A percentile compares a stretch with the other conserved stretches of the same genome.
Evolutionary conservation across 768 basidiomycete genomes (phyloP).

Genomic region (Suillus paluster): DNA sequence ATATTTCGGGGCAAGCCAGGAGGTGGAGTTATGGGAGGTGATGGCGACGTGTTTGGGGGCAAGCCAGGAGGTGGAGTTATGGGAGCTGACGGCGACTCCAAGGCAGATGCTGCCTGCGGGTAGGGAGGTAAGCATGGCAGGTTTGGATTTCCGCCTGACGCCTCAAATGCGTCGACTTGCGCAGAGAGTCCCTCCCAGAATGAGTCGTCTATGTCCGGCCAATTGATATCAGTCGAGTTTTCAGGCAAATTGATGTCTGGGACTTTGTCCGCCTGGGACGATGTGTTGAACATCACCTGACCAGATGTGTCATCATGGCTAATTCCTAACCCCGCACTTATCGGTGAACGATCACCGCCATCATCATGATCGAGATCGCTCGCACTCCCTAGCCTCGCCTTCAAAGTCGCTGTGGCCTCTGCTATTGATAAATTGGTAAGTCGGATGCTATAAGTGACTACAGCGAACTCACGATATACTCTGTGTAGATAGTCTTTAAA

Average conservation of each 20-base stretch:
- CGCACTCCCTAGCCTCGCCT: neutral
- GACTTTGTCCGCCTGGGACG: too few relatives aligned
- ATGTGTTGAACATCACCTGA: slow-evolving; percentile 1
- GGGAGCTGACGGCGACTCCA: too few relatives aligned
- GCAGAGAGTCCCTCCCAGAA: neutral
- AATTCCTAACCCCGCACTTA: neutral
- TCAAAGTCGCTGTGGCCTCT: neutral
- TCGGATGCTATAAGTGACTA: too few relatives aligned
- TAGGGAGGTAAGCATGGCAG: neutral
- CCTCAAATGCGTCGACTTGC: neutral
- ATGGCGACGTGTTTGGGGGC: too few relatives aligned
- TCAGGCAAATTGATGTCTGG: neutral
- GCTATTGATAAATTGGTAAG: neutral
- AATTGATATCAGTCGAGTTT: neutral
- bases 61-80: too few relatives aligned
- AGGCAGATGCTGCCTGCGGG: neutral
- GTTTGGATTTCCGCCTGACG: neutral
- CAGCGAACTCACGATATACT: neutral
- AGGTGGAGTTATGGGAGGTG: neutral
- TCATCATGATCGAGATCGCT: neutral
- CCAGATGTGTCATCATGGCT: neutral
- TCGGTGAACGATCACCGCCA: neutral
- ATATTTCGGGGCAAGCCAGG: neutral
- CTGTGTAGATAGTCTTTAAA: neutral
- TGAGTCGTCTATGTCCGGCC: too few relatives aligned